Conservation (phyloP, 106 monocot genomes). For the Allium cepa region DNA sequence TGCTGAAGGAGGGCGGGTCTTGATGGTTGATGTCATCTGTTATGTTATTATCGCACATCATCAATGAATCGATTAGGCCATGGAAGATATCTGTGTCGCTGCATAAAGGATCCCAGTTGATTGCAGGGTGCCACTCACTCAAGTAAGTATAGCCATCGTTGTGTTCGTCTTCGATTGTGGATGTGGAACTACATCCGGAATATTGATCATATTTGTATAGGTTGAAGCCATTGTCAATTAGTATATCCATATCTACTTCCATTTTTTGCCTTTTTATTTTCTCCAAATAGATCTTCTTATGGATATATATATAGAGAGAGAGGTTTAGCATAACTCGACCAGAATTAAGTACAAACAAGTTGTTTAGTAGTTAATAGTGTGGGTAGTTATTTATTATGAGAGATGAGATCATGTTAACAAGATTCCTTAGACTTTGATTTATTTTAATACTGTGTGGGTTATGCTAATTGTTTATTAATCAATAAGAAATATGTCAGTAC, state of each 20-base stretch:
- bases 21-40: neutral
- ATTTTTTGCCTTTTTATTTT: neutral
- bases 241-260: slow-evolving; percentile 14
- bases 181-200: slow-evolving; percentile 42
- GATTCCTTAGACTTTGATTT: slow-evolving; percentile 6
- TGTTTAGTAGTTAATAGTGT: neutral
- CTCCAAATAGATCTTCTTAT: neutral
- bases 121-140: slow-evolving; percentile 21
- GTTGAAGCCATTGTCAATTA: slow-evolving; percentile 16
- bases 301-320: neutral
- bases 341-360: neutral
- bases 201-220: neutral
- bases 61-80: slow-evolving; percentile 17
- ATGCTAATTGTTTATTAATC: slow-evolving; percentile 1
- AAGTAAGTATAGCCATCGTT: neutral
- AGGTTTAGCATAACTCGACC: neutral
- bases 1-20: neutral
- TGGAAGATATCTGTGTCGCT: slow-evolving; percentile 13
- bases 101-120: slow-evolving; percentile 23
- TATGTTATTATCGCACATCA: slow-evolving; percentile 10
- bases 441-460: neutral
- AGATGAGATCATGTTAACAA: slow-evolving; percentile 6
- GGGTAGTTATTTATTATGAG: neutral
- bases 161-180: slow-evolving; percentile 11
- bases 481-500: neutral